Conservation (phyloP, 768 basidiomycete species). For the Cubamyces sp. region DNA sequence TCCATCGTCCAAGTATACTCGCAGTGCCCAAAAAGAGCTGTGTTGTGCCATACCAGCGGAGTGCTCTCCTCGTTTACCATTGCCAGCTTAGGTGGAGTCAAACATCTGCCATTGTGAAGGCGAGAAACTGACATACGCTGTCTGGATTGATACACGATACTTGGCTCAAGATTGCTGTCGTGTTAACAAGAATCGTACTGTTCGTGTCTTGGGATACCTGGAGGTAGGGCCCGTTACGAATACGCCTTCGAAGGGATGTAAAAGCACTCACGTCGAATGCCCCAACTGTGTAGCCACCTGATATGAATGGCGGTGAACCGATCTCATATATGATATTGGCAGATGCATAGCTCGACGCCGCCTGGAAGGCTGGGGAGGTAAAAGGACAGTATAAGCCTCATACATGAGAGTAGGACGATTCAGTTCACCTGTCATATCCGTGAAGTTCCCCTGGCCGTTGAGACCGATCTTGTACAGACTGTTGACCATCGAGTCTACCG, state of each 20-base stretch:
- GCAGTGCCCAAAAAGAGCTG: slow-evolving; percentile 45
- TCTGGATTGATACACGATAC: slow-evolving; percentile 46
- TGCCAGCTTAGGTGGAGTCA: slow-evolving; percentile 41
- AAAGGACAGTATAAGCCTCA: neutral
- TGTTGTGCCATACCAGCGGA: slow-evolving; percentile 46
- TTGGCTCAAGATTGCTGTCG: slow-evolving; percentile 50
- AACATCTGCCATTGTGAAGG: neutral
- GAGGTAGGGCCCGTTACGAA: too few relatives aligned
- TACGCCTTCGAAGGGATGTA: too few relatives aligned
- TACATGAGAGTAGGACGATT: too few relatives aligned
- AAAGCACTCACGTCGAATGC: slow-evolving; percentile 51
- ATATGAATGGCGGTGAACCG: slow-evolving; percentile 49
- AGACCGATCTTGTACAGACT: slow-evolving; percentile 46
- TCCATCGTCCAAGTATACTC: slow-evolving; percentile 45
- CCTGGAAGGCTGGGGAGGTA: slow-evolving; percentile 47
- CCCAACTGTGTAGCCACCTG: slow-evolving; percentile 48
- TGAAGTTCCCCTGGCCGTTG: slow-evolving; percentile 49
- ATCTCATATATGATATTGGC: slow-evolving; percentile 52
- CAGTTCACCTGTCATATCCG: slow-evolving; percentile 50
- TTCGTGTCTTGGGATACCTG: slow-evolving; percentile 43
- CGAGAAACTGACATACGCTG: slow-evolving; percentile 31
- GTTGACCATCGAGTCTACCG: slow-evolving; percentile 42
- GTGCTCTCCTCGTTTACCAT: slow-evolving; percentile 39
- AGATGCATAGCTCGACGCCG: slow-evolving; percentile 58
- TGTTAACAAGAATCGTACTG: slow-evolving; percentile 53